Conservation (phyloP, 768 basidiomycete species). For the Lactarius sanguifluus region DNA sequence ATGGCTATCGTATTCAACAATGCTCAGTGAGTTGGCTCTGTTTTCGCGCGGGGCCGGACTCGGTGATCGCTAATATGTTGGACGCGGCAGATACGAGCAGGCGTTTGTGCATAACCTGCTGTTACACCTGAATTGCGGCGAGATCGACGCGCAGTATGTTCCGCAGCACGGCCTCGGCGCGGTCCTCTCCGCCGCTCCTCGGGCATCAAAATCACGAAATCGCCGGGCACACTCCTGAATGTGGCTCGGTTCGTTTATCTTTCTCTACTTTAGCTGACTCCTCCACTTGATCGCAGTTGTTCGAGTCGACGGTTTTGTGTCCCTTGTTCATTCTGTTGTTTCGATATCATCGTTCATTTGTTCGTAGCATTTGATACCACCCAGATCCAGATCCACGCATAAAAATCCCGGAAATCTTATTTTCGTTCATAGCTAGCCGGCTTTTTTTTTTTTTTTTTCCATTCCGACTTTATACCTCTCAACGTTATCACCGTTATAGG, state of each 20-base stretch:
- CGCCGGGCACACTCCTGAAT: constrained; percentile 39
- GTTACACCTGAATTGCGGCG: constrained; percentile 71
- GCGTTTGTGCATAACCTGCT: constrained; percentile 85
- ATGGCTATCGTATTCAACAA: constrained; percentile 90
- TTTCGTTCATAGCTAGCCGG: not conserved
- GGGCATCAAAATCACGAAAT: constrained; percentile 56
- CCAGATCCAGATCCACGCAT: not conserved
- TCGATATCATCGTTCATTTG: constrained; percentile 14
- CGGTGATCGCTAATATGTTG: not conserved
- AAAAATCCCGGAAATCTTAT: not conserved
- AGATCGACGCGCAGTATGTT: constrained; percentile 73
- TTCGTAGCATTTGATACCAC: constrained; percentile 1
- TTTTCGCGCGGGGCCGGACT: too few relatives aligned
- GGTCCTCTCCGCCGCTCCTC: constrained; percentile 44
- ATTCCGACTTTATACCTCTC: not conserved
- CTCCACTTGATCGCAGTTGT: not conserved
- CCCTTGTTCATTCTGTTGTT: constrained; percentile 2
- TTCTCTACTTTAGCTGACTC: not conserved
- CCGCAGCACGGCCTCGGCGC: constrained; percentile 81
- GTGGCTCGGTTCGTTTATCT: too few relatives aligned
- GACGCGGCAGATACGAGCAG: constrained; percentile 68
- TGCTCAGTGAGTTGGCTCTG: constrained; percentile 62
- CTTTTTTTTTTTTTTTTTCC: not conserved
- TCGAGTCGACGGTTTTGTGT: not conserved
- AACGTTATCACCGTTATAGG: not conserved